These are phyloP conservation scores for Saccharomycodes ludwigii DNA, from an alignment of 805 yeast species.

Conservation along the genomic window DNA sequence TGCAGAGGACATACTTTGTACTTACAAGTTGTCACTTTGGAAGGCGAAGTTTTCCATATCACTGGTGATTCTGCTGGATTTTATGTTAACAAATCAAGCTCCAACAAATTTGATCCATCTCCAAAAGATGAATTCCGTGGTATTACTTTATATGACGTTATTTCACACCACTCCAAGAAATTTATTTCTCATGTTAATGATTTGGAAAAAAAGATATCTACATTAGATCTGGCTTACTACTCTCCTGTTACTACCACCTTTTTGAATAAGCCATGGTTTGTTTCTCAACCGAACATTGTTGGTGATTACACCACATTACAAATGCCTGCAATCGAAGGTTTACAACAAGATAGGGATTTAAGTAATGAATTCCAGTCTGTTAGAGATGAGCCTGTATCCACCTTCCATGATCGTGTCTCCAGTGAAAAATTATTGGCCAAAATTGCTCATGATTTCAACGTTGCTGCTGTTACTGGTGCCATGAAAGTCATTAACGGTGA, in stretches of 20 bases:
- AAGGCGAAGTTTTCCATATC: conserved; percentile 66
- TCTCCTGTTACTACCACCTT: conserved; percentile 48
- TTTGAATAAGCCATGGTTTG: conserved; percentile 68
- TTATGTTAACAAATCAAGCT: conserved; percentile 58
- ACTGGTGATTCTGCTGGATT: conserved; percentile 76
- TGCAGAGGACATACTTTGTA: conserved; percentile 73
- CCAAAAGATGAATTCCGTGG: conserved; percentile 20
- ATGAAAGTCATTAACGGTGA: conserved; percentile 63
- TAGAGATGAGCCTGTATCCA: conserved; percentile 68
- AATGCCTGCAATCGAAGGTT: conserved; percentile 17
- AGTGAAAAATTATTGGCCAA: conserved; percentile 68
- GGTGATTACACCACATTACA: conserved; percentile 58
- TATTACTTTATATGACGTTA: conserved; percentile 42
- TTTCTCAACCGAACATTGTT: conserved; percentile 16
- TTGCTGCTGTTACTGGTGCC: conserved; percentile 70
- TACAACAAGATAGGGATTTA: conserved; percentile 55
- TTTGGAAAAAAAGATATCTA: conserved; percentile 35
- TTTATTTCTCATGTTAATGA: conserved; percentile 40
- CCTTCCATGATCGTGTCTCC: no score
- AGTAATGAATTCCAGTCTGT: conserved; percentile 83
- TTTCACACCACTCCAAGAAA: conserved; percentile 52
- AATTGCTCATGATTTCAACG: conserved; percentile 63
- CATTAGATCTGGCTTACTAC: conserved; percentile 40
- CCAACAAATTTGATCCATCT: conserved; percentile 58
- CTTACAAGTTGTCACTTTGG: conserved; percentile 63